Percentiles rank a stretch among this genome's conserved stretches.
Evolutionary conservation across 257 asterid species (phyloP).

Genomic region (Nyctanthes arbortristis): DNA sequence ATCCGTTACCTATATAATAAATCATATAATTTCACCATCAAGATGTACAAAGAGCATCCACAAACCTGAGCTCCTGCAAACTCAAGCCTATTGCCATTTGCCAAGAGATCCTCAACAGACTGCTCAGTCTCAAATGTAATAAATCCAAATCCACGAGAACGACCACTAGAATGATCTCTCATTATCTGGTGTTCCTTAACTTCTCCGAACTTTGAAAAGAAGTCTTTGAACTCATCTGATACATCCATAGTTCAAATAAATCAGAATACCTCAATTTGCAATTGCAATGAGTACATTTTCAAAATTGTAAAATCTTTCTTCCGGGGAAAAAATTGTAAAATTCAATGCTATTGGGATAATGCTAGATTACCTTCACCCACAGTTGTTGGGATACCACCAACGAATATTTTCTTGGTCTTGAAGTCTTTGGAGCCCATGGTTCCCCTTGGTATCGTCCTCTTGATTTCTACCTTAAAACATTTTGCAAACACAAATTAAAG

Average conservation of each 20-base stretch:
- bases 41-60: not conserved
- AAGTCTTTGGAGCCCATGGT: conserved; percentile 43
- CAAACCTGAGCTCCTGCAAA: conserved; percentile 60
- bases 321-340: not conserved
- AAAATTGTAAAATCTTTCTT: too few relatives aligned
- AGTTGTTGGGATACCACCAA: conserved; percentile 61
- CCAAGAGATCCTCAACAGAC: conserved; percentile 53
- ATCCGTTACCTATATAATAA: not conserved
- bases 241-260: conserved; percentile 25
- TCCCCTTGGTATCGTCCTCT: conserved; percentile 70
- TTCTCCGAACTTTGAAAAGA: conserved; percentile 53
- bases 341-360: not conserved
- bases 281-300: not conserved
- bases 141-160: conserved; percentile 70
- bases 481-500: not conserved
- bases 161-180: conserved; percentile 56
- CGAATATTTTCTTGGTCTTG: conserved; percentile 64
- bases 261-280: not conserved
- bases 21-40: not conserved
- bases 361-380: conserved; percentile 45
- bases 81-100: conserved; percentile 56
- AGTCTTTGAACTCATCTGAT: conserved; percentile 55
- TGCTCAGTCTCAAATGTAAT: conserved; percentile 54
- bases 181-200: conserved; percentile 63
- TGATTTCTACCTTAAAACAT: conserved; percentile 56